Percentiles rank a stretch among this genome's conserved stretches.
phyloP scores from a whole-genome alignment of 305 asterid genomes.

The Fraxinus albicans region DNA sequence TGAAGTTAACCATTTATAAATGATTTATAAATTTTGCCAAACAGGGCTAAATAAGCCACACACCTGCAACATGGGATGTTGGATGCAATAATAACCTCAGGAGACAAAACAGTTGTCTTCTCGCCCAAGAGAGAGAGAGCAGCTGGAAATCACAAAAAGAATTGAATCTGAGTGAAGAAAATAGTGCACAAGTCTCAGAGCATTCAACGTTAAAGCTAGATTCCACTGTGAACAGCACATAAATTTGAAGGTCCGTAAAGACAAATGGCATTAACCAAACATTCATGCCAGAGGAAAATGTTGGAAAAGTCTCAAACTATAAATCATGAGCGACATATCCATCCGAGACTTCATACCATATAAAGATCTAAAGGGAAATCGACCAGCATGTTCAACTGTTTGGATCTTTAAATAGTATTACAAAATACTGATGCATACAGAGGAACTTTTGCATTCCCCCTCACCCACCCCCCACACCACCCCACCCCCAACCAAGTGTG shows the following conservation, averaged over 20 bases:
- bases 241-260: not conserved
- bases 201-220: not conserved
- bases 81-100: constrained; percentile 68
- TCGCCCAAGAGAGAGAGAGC: constrained; percentile 84
- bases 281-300: not conserved
- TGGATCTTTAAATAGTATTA: not conserved
- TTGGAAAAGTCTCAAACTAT: not conserved
- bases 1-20: not conserved
- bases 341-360: not conserved
- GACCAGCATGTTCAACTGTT: not conserved
- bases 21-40: not conserved
- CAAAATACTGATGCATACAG: not conserved
- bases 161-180: constrained; percentile 25
- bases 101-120: constrained; percentile 92
- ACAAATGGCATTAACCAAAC: not conserved
- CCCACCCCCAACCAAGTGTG: not conserved
- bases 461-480: not conserved
- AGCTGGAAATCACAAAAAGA: constrained; percentile 58
- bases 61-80: constrained; percentile 99
- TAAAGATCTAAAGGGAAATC: not conserved
- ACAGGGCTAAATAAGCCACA: constrained; percentile 20
- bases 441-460: not conserved
- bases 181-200: constrained; percentile 12
- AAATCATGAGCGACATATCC: not conserved
- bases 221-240: not conserved